Conservation (phyloP, 2,329 filamentous ascomycete genomes). For the Rhynchosporium secalis region DNA sequence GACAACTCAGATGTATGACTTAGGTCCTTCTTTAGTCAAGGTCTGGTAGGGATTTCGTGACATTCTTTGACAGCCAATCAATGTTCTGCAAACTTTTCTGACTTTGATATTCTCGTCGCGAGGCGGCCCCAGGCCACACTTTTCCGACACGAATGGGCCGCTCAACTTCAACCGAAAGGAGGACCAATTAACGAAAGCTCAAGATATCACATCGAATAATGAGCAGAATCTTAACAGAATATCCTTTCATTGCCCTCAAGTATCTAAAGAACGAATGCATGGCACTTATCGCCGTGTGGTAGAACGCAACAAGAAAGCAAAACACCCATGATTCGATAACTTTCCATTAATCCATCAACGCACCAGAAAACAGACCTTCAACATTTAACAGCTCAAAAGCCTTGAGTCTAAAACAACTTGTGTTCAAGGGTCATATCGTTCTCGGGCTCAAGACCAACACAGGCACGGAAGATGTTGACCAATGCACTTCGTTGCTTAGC, state of each 20-base stretch:
- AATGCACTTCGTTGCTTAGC: slow-evolving; percentile 93
- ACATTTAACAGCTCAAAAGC: slow-evolving; percentile 12
- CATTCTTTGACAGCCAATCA: too few relatives aligned
- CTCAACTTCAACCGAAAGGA: too few relatives aligned
- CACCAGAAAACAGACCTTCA: slow-evolving; percentile 3
- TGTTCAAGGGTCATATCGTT: slow-evolving; percentile 99
- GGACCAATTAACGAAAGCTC: neutral
- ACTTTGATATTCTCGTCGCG: too few relatives aligned
- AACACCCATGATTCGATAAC: neutral
- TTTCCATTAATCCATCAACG: slow-evolving; percentile 8
- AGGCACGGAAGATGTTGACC: slow-evolving; percentile 98
- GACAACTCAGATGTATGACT: too few relatives aligned
- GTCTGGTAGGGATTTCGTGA: too few relatives aligned
- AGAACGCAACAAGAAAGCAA: slow-evolving; percentile 25
- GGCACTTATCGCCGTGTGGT: slow-evolving; percentile 37
- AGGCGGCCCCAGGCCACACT: too few relatives aligned
- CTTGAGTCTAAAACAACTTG: slow-evolving; percentile 74
- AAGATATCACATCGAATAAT: slow-evolving; percentile 13
- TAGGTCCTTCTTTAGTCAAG: too few relatives aligned
- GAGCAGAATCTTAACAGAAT: slow-evolving; percentile 25
- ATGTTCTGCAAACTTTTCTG: too few relatives aligned
- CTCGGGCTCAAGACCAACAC: slow-evolving; percentile 94
- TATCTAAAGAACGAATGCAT: slow-evolving; percentile 39
- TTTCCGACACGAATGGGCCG: too few relatives aligned
- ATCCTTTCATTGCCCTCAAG: slow-evolving; percentile 25